Base-by-base conservation (phyloP, 1,139 yeast genomes). In the Williopsis jadinii region DNA sequence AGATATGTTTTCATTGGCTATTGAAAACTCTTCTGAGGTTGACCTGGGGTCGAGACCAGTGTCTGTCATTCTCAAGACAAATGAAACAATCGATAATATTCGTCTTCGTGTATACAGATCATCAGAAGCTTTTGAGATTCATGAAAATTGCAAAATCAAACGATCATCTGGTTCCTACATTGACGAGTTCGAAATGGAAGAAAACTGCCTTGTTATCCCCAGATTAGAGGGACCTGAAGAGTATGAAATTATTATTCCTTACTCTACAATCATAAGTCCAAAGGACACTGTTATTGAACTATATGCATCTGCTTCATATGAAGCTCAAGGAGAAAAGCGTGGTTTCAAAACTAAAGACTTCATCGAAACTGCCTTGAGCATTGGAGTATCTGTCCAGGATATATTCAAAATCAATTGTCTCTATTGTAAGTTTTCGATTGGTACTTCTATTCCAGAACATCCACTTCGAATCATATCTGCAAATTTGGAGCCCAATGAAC, bases 361-460 rank as follows among this genome's bases (percentile, higher is more conserved):
- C 8, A 52, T 81, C 8, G 80, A 80, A 44, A 70, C 78, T 5
- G 65, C 77, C 1, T 64, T 84, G 31, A 63, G 70, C 11, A 57
- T 80, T 6, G 80, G 88, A 1, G 90, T 84, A 1, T 75, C 85
- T 3, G 94, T 84, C 2, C 90, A 83, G 53, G 95, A 85, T 57
- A 77, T 80, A 11, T 84, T 84, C 63, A 75, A 74, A 44, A 57
- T 71, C 1, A 61, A 71, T 9, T 67, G 68, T 39, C 64, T 84
- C 2, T 81, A 75, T 51, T 80, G 90, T 3, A 80, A 77, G 49
- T 84, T 82, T 54, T 77, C 81, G 19, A 68, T 84, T 35, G 82
- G 87, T 10, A 71, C 87, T 3, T 68, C 81, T 2, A 70, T 70
- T 29, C 50, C 69, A 0, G 63, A 62, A 10, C 56, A 61, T 11